Percentiles rank a stretch among this genome's conserved stretches.
Conservation (phyloP, 2,329 filamentous ascomycete genomes). For the Penicillium hordei region DNA sequence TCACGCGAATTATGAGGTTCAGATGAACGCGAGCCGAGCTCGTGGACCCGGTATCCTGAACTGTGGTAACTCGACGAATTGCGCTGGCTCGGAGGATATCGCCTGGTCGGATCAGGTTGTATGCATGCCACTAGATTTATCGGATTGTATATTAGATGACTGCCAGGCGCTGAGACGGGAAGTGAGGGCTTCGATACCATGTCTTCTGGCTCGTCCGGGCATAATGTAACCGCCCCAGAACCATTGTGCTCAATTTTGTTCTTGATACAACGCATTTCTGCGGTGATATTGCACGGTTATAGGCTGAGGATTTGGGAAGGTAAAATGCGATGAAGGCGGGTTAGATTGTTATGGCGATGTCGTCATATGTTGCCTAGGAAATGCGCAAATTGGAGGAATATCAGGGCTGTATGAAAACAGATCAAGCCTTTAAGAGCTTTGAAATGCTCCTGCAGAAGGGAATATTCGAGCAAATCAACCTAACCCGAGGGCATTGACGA, state of each 20-base stretch:
- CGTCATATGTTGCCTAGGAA: background rate
- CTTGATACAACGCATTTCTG: constrained; percentile 64
- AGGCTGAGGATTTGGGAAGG: background rate
- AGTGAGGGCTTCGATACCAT: constrained; percentile 54
- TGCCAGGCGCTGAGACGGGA: background rate
- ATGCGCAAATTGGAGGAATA: background rate
- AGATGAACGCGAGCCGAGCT: constrained; percentile 64
- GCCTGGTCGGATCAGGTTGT: constrained; percentile 67
- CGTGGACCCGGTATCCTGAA: constrained; percentile 59
- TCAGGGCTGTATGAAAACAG: background rate
- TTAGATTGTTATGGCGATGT: constrained; percentile 1
- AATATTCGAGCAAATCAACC: background rate
- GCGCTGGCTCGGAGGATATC: constrained; percentile 67
- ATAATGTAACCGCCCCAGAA: constrained; percentile 64
- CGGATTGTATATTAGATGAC: constrained; percentile 7
- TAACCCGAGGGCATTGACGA: background rate
- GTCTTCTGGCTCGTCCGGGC: constrained; percentile 72
- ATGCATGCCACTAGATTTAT: constrained; percentile 64
- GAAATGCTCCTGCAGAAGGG: background rate
- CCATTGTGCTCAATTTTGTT: constrained; percentile 66
- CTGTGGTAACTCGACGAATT: constrained; percentile 65
- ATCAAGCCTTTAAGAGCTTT: too few relatives aligned
- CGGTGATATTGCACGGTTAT: background rate
- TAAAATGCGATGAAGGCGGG: background rate
- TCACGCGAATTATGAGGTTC: constrained; percentile 65